Percentiles rank a stretch among this genome's conserved stretches.
phyloP scores from a whole-genome alignment of 2,329 filamentous ascomycete genomes.

The Trichoderma sp. region DNA sequence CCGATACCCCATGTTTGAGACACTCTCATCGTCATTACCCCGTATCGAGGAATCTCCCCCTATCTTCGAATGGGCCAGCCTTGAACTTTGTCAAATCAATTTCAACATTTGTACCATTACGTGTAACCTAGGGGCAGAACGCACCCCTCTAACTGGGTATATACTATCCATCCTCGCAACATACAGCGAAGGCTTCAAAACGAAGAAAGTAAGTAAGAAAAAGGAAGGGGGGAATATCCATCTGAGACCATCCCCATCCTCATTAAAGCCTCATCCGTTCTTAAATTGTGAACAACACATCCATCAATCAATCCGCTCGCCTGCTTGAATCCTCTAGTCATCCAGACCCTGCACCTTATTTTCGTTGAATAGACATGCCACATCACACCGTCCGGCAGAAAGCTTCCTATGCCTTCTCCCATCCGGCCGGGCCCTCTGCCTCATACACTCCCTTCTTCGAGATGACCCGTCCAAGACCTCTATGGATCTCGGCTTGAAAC shows the following conservation, averaged over 20 bases:
- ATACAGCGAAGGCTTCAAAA: background rate
- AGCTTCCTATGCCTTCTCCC: slow-evolving; percentile 42
- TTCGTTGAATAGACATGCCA: background rate
- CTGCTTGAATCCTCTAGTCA: background rate
- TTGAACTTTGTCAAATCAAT: background rate
- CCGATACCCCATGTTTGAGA: background rate
- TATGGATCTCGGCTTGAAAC: slow-evolving; percentile 89
- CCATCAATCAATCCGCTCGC: background rate
- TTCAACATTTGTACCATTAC: background rate
- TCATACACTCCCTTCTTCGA: slow-evolving; percentile 77
- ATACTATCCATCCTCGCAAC: slow-evolving; percentile 17
- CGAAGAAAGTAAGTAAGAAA: background rate
- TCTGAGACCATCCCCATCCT: background rate
- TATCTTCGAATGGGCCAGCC: background rate
- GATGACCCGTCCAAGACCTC: slow-evolving; percentile 79
- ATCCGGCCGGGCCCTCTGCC: slow-evolving; percentile 53
- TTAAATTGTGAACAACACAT: background rate
- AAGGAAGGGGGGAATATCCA: background rate
- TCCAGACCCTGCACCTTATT: background rate
- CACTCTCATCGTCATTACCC: background rate
- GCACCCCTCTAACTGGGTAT: slow-evolving; percentile 5
- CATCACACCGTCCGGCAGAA: background rate
- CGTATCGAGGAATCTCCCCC: rapidly evolving
- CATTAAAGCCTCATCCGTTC: background rate
- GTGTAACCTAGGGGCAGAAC: background rate